Evolutionary conservation across 2,329 filamentous ascomycete species (phyloP), one percentile per base, ranked within the genome.

Genomic region (Madurella fahalii): DNA sequence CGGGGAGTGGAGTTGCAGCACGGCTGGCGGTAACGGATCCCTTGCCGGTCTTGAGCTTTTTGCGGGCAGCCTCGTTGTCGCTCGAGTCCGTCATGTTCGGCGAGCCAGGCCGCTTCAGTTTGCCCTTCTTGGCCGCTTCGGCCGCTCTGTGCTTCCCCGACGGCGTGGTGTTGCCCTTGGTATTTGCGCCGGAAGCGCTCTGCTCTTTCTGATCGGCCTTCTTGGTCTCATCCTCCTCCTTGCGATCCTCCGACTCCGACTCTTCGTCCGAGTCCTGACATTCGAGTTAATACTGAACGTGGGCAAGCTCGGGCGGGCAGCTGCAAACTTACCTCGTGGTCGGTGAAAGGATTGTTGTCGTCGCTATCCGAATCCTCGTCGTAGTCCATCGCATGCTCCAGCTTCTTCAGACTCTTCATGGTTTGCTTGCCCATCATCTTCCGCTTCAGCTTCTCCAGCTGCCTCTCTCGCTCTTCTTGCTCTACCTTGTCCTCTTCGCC

Each of bases 51-150:
- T 86, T 89, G 67, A 87, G 83, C 68, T 81, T 82, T 73, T 94
- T 91, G 61, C 87, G 86, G 20, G 85, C 83, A 0, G 89, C 93
- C 69, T 97, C 93, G 63, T 92, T 95, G 50, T 90, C 93, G 68
- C 90, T 95, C 9, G 90, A 90, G 68, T 97, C 93, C 2, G 91
- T 96, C 32, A 89, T 79, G 60, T 92, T 87, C 2, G 92, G 90
- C 15, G 91, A 96, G 16, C 91, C 90, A 32, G 89, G 81, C 31
- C 93, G 85, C 74, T 96, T 96, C 50, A 93, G 80, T 65, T 83
- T 85, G 63, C 71, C 70, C 67, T 82, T 83, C 69, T 81, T 83
- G 5, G 72, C 65, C 11, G 76, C 70, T 32, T 80, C 73, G 5
- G 70, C 68, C 11, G 70, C 64, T 52, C 74, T 73, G 50, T 73